Conservation (phyloP, 2,329 filamentous ascomycete genomes). For the Trichoderma sp. region DNA sequence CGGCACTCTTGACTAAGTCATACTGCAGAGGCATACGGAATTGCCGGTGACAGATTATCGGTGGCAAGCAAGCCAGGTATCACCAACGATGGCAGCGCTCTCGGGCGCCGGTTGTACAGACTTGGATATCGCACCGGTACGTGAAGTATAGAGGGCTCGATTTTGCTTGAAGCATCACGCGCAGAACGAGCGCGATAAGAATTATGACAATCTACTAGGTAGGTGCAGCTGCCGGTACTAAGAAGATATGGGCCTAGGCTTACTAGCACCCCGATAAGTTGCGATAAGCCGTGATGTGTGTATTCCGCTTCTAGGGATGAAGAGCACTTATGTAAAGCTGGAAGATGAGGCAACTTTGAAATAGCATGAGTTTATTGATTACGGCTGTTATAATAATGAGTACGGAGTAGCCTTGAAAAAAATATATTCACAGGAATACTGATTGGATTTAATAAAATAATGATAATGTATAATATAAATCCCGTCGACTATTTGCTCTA, state of each 20-base stretch:
- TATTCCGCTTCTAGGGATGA: too few species aligned
- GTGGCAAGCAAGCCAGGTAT: not conserved
- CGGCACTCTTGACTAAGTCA: not conserved
- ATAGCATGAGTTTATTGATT: not conserved
- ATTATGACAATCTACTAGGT: not conserved
- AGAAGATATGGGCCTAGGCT: not conserved
- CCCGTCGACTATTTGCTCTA: too few species aligned
- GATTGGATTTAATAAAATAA: too few species aligned
- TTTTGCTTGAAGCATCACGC: not conserved
- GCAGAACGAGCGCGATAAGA: not conserved
- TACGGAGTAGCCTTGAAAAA: too few species aligned
- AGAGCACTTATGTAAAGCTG: not conserved
- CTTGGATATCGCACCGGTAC: not conserved
- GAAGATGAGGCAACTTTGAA: not conserved
- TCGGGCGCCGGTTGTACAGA: not conserved
- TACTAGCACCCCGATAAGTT: not conserved
- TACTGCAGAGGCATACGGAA: not conserved
- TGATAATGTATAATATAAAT: too few species aligned
- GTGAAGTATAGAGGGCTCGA: not conserved
- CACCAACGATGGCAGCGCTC: not conserved
- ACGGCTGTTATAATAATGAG: not conserved
- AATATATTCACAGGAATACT: too few species aligned
- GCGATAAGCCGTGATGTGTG: not conserved
- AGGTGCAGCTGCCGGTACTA: not conserved
- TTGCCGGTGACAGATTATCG: not conserved